Conservation (phyloP, 805 yeast species). For the Blastobotrys peoriensis region DNA sequence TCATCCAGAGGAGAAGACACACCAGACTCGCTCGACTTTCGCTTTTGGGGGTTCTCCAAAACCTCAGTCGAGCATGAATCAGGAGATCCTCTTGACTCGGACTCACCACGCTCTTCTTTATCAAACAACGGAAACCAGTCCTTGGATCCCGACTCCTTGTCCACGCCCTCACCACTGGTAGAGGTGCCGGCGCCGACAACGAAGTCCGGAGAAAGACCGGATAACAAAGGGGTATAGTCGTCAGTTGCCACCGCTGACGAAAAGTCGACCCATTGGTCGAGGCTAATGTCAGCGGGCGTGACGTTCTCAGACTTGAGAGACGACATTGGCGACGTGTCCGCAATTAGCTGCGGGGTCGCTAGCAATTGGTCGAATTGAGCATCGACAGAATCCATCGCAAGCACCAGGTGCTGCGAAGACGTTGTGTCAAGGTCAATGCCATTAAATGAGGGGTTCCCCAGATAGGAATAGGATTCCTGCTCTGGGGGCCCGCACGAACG, state of each 20-base stretch:
- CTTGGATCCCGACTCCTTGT: background rate
- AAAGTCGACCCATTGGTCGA: background rate
- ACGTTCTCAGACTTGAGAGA: background rate
- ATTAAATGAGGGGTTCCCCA: background rate
- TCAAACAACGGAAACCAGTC: background rate
- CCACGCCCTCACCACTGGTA: background rate
- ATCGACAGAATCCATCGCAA: background rate
- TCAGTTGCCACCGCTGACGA: background rate
- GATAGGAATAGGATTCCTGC: background rate
- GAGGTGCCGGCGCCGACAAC: background rate
- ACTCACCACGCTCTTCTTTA: background rate
- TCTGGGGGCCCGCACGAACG: background rate
- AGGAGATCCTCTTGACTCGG: background rate
- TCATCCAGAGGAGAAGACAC: background rate
- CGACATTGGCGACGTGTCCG: background rate
- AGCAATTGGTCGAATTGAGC: background rate
- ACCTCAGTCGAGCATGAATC: background rate
- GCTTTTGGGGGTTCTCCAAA: background rate
- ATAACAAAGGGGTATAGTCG: background rate
- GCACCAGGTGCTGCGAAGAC: background rate
- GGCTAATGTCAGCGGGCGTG: background rate
- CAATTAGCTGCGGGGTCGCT: background rate
- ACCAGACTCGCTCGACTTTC: background rate
- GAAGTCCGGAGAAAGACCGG: background rate
- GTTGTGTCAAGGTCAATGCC: no score